Evolutionary conservation across 73 alveolate species (phyloP).

Genomic region (Blepharisma japonicum): DNA sequence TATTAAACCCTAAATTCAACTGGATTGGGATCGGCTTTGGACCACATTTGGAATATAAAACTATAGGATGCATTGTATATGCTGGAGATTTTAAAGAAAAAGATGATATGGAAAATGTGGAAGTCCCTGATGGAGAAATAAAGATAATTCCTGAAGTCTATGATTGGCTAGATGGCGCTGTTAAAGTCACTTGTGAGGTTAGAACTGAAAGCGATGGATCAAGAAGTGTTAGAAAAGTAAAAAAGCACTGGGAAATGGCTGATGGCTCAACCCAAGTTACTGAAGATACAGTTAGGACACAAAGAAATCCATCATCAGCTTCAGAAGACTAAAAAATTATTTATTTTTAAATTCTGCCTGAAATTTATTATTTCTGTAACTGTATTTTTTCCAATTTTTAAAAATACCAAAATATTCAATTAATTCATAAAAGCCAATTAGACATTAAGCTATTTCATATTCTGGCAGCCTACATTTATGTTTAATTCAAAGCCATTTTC

Average conservation of each 20-base stretch:
- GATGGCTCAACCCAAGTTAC: slow-evolving; percentile 25
- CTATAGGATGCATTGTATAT: neutral
- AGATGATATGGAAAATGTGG: slow-evolving; percentile 8
- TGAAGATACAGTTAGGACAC: slow-evolving; percentile 1
- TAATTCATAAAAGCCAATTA: no score
- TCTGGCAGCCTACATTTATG: no score
- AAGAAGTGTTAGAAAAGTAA: neutral
- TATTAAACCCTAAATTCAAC: slow-evolving; percentile 17
- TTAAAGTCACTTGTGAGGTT: slow-evolving; percentile 14
- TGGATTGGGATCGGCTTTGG: slow-evolving; percentile 21
- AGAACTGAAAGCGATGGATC: slow-evolving; percentile 15
- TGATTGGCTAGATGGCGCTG: slow-evolving; percentile 19
- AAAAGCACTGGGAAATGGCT: slow-evolving; percentile 26
- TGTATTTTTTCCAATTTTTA: no score
- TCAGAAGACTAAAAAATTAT: no score
- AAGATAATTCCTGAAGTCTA: neutral
- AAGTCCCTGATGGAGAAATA: neutral
- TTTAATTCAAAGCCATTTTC: no score
- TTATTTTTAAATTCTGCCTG: no score
- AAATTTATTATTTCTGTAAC: no score
- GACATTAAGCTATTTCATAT: no score
- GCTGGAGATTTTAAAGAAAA: slow-evolving; percentile 28
- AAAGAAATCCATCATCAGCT: neutral
- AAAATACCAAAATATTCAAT: no score
- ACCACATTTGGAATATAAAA: slow-evolving; percentile 27